Evolutionary conservation across 371 early-diverging fungal species (phyloP).

Genomic region (Mortierella sp.): DNA sequence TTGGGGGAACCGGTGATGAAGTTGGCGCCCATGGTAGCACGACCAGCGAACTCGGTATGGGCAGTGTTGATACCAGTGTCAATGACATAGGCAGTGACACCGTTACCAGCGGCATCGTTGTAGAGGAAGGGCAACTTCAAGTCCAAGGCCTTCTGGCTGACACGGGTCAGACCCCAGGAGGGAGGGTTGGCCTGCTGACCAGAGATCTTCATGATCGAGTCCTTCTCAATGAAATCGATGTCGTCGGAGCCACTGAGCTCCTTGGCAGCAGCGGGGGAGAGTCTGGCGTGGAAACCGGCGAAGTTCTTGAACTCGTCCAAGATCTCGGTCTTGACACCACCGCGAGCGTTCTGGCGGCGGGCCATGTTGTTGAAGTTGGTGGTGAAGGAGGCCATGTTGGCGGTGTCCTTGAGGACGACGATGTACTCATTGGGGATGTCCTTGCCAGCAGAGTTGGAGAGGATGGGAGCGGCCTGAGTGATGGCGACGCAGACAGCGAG

Average conservation of each 20-base stretch:
- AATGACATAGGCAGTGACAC: slow-evolving; percentile 64
- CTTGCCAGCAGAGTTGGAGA: slow-evolving; percentile 5
- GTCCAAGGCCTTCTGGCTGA: slow-evolving; percentile 32
- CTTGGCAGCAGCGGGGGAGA: slow-evolving; percentile 25
- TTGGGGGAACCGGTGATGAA: slow-evolving; percentile 58
- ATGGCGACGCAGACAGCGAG: slow-evolving; percentile 18
- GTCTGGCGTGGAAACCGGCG: slow-evolving; percentile 25
- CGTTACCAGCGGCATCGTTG: slow-evolving; percentile 55
- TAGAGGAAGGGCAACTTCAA: slow-evolving; percentile 27
- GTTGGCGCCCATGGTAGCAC: slow-evolving; percentile 69
- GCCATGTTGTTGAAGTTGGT: slow-evolving; percentile 24
- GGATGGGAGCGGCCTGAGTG: slow-evolving; percentile 13
- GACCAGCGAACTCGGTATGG: slow-evolving; percentile 75
- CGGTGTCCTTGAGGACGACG: slow-evolving; percentile 31
- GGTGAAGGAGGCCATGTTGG: background rate
- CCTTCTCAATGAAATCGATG: slow-evolving; percentile 67
- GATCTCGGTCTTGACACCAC: slow-evolving; percentile 24
- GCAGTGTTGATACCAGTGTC: slow-evolving; percentile 72
- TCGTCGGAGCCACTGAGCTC: slow-evolving; percentile 26
- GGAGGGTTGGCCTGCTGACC: slow-evolving; percentile 36
- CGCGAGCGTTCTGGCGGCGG: slow-evolving; percentile 15
- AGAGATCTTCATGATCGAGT: slow-evolving; percentile 56
- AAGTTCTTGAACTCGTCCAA: slow-evolving; percentile 11
- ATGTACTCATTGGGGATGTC: slow-evolving; percentile 27
- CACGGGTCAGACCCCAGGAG: slow-evolving; percentile 49